Base-by-base conservation (phyloP, 2,329 filamentous ascomycete species). In the Capronia epimyces region DNA sequence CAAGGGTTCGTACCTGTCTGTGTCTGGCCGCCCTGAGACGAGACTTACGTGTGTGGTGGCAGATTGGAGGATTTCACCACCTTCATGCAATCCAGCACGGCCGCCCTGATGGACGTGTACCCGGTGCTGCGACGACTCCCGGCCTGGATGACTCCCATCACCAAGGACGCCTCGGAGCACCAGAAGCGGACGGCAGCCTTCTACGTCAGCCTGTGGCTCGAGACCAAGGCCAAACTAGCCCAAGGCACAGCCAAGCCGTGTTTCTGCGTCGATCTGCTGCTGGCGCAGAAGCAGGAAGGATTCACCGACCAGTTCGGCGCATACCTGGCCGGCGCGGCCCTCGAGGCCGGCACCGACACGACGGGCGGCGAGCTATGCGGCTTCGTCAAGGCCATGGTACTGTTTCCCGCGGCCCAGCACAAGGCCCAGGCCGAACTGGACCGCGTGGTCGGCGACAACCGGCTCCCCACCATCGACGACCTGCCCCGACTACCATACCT, bases 391-490 rank as follows among this genome's bases (percentile, higher is more conserved):
- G 77, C 76, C 5, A 75, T 78, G 73, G 71, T 70, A 43, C 69
- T 70, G 9, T 74, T 71, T 2, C 74, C 74, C 0, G 67, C 74
- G 9, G 66, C 75, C 9, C 67, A 75, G 47, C 46, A 57, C 2
- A 71, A 68, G 16, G 69, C 75, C 0, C 73, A 75, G 52, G 69
- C 68, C n/a, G 77, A 69, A 61, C 49, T 81, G 2, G 76, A 79
- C 54, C 60, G 65, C 1, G 70, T 79, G 1, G 66, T 81, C 2
- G 77, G 78, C 0, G 48, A 67, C 10, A n/a, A 5, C 25, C 69
- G 78, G 2, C 68, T 71, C 8, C 78, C 78, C 0, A 63, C 60
- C 21, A 75, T 73, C 60, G 69, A 73, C 29, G 77, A 81, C 57
- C 66, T 69, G n/a, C 63, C 67, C 0, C 62, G 66, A 1, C 60